These are phyloP conservation scores for Microbotryum lychnidis-dioicae DNA, from an alignment of 1,284 basidiomycete species.

Conservation along the genomic window DNA sequence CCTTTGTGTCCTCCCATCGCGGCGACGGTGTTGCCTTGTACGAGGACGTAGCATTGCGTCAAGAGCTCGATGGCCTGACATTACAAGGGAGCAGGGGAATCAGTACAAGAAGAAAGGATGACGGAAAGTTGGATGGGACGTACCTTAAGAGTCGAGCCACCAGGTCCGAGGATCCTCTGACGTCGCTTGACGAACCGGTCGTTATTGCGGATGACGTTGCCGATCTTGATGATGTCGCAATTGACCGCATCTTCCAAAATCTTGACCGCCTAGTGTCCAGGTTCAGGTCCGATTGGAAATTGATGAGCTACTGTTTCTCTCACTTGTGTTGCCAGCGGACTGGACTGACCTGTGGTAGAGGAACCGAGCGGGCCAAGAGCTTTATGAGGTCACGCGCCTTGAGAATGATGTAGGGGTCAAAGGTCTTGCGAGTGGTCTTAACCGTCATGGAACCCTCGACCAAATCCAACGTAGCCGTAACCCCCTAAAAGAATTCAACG, in stretches of 20 bases:
- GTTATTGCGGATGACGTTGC: slow-evolving; percentile 87
- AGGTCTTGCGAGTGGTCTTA: slow-evolving; percentile 91
- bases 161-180: slow-evolving; percentile 93
- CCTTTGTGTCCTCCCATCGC: slow-evolving; percentile 95
- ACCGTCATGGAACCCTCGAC: slow-evolving; percentile 98
- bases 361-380: slow-evolving; percentile 83
- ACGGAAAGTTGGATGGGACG: slow-evolving; percentile 23
- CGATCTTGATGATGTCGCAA: slow-evolving; percentile 98
- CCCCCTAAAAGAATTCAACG: slow-evolving; percentile 49
- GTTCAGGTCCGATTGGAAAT: neutral
- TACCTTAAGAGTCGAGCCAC: slow-evolving; percentile 92
- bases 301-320: neutral
- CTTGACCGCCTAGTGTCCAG: slow-evolving; percentile 63
- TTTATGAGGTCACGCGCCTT: slow-evolving; percentile 96
- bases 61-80: slow-evolving; percentile 87
- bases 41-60: slow-evolving; percentile 93
- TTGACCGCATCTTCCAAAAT: slow-evolving; percentile 83
- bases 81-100: neutral
- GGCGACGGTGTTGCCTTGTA: slow-evolving; percentile 96
- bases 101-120: neutral
- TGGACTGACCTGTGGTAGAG: slow-evolving; percentile 46
- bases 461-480: slow-evolving; percentile 86
- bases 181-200: slow-evolving; percentile 93
- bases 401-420: slow-evolving; percentile 89
- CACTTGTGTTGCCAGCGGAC: too few species aligned